Evolutionary conservation across 2,329 filamentous ascomycete species (phyloP).

Genomic region (Arthrobotrys musiformis): DNA sequence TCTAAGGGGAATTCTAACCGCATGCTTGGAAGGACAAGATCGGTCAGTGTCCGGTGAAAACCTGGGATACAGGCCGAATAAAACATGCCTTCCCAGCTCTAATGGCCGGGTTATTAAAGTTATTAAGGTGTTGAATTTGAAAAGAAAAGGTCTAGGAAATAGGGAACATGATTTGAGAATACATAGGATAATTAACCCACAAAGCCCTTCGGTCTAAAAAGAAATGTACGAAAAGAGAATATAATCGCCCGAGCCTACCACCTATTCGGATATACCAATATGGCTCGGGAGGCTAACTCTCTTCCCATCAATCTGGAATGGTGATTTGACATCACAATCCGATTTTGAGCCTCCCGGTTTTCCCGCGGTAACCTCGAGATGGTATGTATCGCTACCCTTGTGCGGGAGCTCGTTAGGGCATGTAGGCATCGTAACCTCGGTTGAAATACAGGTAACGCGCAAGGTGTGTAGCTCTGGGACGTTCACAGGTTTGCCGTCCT

Average conservation of each 20-base stretch:
- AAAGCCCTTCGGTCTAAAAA: not conserved
- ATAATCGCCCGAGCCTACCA: not conserved
- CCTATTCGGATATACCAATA: conserved; percentile 18
- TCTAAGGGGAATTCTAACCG: not conserved
- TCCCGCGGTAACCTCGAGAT: conserved; percentile 35
- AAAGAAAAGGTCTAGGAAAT: not conserved
- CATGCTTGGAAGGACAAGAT: not conserved
- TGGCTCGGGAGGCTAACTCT: conserved; percentile 19
- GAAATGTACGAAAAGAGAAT: not conserved
- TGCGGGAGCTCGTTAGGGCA: conserved; percentile 26
- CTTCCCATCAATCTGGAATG: conserved; percentile 25
- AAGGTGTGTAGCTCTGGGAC: conserved; percentile 31
- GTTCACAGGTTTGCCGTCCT: conserved; percentile 32
- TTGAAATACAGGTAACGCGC: conserved; percentile 40
- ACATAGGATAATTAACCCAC: not conserved
- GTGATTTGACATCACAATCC: conserved; percentile 26
- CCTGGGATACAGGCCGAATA: not conserved
- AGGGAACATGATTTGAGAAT: not conserved
- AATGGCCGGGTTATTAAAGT: not conserved
- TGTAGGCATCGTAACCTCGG: conserved; percentile 29
- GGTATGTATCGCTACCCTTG: conserved; percentile 34
- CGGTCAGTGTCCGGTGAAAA: not conserved
- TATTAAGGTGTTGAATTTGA: not conserved
- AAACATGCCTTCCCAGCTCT: not conserved
- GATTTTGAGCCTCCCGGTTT: conserved; percentile 32